Evolutionary conservation across 2,329 filamentous ascomycete genomes (phyloP).

Genomic region (Trichoderma asperellum): DNA sequence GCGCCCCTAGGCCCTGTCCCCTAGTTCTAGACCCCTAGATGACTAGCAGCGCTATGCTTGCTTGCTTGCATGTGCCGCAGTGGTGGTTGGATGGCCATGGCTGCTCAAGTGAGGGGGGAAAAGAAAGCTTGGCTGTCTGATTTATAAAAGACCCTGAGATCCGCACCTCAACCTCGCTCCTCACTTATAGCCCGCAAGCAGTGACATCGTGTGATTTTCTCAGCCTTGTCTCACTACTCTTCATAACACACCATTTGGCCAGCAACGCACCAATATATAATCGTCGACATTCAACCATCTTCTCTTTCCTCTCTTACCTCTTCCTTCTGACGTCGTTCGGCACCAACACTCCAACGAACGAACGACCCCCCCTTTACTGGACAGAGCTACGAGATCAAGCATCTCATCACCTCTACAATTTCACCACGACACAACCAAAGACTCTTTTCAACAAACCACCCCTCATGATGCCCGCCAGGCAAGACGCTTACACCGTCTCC

Average conservation of each 20-base stretch:
- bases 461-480: slow-evolving; percentile 44
- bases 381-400: neutral
- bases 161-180: slow-evolving; percentile 1
- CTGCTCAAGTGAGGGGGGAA: slow-evolving; percentile 15
- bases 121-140: slow-evolving; percentile 15
- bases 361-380: neutral
- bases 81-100: neutral
- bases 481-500: slow-evolving; percentile 46
- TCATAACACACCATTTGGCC: neutral
- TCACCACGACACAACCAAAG: neutral
- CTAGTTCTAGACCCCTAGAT: neutral
- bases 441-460: neutral
- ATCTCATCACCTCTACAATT: neutral
- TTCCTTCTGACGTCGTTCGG: no score
- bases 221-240: neutral
- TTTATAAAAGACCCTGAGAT: slow-evolving; percentile 35
- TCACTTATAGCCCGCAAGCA: neutral
- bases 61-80: neutral
- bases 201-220: slow-evolving; percentile 1
- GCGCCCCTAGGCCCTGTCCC: neutral
- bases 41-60: neutral
- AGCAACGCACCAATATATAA: neutral
- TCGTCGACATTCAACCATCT: neutral
- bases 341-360: neutral
- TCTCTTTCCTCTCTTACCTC: neutral